A percentile compares a stretch with the other conserved stretches of the same genome.
These are phyloP conservation scores for Cruciata laevipes DNA, from an alignment of 257 asterid species.

Conservation along the genomic window DNA sequence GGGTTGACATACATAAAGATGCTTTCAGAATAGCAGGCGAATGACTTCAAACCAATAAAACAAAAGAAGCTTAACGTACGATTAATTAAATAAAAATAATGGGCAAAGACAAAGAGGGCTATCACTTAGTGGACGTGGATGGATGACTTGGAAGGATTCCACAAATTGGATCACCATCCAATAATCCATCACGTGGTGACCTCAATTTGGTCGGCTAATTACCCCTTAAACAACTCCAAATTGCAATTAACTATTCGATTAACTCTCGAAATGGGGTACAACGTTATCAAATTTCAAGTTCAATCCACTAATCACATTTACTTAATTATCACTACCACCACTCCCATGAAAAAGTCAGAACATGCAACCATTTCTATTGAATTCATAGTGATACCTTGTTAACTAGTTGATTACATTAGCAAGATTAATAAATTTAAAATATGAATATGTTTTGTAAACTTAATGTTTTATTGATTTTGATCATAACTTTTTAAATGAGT, in stretches of 20 bases:
- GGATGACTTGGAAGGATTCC: slow-evolving; percentile 24
- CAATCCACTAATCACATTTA: slow-evolving; percentile 16
- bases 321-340: not conserved
- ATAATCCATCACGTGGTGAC: slow-evolving; percentile 30
- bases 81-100: too few relatives aligned
- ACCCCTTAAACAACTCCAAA: slow-evolving; percentile 21
- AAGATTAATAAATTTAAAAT: too few relatives aligned
- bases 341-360: slow-evolving; percentile 22
- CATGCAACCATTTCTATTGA: slow-evolving; percentile 14
- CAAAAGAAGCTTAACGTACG: not conserved
- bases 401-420: too few relatives aligned
- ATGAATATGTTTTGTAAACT: too few relatives aligned
- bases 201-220: slow-evolving; percentile 37
- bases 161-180: slow-evolving; percentile 24
- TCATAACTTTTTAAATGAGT: too few relatives aligned
- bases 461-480: too few relatives aligned
- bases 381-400: too few relatives aligned
- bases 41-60: not conserved
- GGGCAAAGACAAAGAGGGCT: not conserved
- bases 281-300: slow-evolving; percentile 10
- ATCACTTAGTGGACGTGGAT: slow-evolving; percentile 13
- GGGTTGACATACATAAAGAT: not conserved
- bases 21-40: not conserved
- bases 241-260: slow-evolving; percentile 11
- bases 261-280: slow-evolving; percentile 4